Evolutionary conservation across 1,139 yeast species (phyloP), one percentile per base, ranked within the genome.

Genomic region (Pneumocystis carinii): DNA sequence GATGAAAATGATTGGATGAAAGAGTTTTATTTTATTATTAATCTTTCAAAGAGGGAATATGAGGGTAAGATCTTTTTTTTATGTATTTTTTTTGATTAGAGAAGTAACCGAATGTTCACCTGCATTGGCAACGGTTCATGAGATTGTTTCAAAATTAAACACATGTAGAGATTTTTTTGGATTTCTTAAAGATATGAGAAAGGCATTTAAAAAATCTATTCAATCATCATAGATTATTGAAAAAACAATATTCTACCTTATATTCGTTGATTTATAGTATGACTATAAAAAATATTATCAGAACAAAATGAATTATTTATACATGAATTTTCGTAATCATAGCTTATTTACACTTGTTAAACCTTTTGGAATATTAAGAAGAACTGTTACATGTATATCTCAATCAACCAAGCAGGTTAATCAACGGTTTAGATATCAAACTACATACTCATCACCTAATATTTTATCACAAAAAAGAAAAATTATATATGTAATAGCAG

Each of bases 151-250:
- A 2, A 32, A 53, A n/a, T 62, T 53, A 53, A 48, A n/a, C 60
- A 67, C 60, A 57, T 73, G 36, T 64, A 61, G 36, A 64, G 62
- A 62, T 66, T 56, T 19, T 66, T 69, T 27, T 67, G 68, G 10
- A 69, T 71, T 38, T 67, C 69, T 59, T 71, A 71, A 37, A 67
- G 69, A 57, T 72, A 79, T 0, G 94, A 94, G 38, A 92, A 92
- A 61, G 92, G 76, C 61, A 92, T 84, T 67, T 92, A 78, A 0
- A 97, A 97, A 66, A 86, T 78, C 0, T 88, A 83, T 65, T 95
- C 79, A 27, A 90, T 86, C 36, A 87, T 80, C 36, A 87, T 87
- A 4, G 86, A 81, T 59, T 90, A 75, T 64, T 86, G 84, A 0
- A 95, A 95, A 36, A 88, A 92, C 59, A 90, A 76, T 56, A 80